A percentile compares a stretch with the other conserved stretches of the same genome.
Conservation (phyloP, 441 rosid species). For the Adansonia madagascariensis region DNA sequence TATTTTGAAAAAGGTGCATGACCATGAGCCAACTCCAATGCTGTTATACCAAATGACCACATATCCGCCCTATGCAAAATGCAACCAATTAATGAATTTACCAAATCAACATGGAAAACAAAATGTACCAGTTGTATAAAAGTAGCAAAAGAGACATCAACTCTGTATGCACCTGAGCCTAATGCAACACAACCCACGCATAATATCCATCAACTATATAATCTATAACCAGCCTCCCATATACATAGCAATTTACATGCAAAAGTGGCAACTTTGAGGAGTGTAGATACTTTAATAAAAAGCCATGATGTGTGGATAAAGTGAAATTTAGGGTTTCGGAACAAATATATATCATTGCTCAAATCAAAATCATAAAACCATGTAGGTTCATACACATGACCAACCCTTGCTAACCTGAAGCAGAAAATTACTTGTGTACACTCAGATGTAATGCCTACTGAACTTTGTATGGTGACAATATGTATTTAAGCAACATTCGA, state of each 20-base stretch:
- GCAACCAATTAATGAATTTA: conserved; percentile 35
- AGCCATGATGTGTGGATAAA: not conserved
- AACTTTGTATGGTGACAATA: not conserved
- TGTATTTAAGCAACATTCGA: not conserved
- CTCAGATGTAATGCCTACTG: not conserved
- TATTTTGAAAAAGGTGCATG: conserved; percentile 98
- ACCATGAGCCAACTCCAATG: conserved; percentile 98
- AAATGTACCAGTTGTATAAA: not conserved
- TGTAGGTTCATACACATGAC: conserved; percentile 14
- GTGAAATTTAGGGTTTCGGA: not conserved
- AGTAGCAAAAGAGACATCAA: not conserved
- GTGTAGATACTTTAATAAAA: not conserved
- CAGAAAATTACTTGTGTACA: conserved; percentile 11
- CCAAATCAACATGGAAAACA: not conserved
- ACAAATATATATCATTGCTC: not conserved
- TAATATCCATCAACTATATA: not conserved
- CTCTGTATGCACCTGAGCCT: not conserved
- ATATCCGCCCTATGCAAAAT: conserved; percentile 85
- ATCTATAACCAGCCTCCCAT: not conserved
- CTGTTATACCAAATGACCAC: conserved; percentile 99
- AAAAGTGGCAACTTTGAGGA: conserved; percentile 1
- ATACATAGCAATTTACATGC: not conserved
- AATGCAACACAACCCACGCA: not conserved
- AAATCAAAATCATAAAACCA: not conserved
- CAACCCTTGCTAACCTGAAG: not conserved